These are phyloP conservation scores for Alternaria consortialis DNA, from an alignment of 2,329 filamentous ascomycete species.

Conservation along the genomic window DNA sequence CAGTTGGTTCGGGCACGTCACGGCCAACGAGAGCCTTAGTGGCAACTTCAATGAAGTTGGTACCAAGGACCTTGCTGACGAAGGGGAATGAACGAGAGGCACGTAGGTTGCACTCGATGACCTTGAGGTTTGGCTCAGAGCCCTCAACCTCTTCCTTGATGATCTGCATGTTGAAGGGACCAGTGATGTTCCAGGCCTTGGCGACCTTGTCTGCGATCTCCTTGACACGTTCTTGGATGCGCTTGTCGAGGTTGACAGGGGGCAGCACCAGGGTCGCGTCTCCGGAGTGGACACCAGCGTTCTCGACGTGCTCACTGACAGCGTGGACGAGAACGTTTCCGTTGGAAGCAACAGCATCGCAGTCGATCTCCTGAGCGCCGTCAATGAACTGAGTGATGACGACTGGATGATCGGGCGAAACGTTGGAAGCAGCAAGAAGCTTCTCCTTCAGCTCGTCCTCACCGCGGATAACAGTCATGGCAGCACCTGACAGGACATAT, in stretches of 20 bases:
- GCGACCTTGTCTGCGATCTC: constrained; percentile 96
- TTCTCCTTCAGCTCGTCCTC: constrained; percentile 93
- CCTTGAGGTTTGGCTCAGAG: constrained; percentile 81
- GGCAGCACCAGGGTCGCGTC: constrained; percentile 95
- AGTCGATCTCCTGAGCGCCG: constrained; percentile 94
- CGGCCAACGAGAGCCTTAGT: constrained; percentile 90
- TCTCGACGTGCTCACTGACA: constrained; percentile 94
- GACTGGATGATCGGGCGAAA: constrained; percentile 95
- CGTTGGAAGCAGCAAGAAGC: constrained; percentile 85
- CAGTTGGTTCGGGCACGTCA: constrained; percentile 82
- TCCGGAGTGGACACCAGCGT: constrained; percentile 97
- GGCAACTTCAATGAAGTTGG: constrained; percentile 95
- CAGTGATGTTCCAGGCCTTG: constrained; percentile 95
- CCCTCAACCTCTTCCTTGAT: constrained; percentile 88
- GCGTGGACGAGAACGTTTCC: constrained; percentile 91
- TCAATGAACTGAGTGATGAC: constrained; percentile 99
- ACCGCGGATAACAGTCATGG: constrained; percentile 95
- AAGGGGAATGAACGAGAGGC: constrained; percentile 98
- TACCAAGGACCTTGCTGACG: constrained; percentile 94
- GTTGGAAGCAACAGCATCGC: constrained; percentile 87
- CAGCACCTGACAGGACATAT: constrained; percentile 96
- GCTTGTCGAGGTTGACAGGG: constrained; percentile 78
- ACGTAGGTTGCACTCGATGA: constrained; percentile 98
- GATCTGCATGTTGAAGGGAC: constrained; percentile 99
- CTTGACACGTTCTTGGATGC: constrained; percentile 86